Evolutionary conservation across 2,329 filamentous ascomycete genomes (phyloP).

Genomic region (Colletotrichum sojae): DNA sequence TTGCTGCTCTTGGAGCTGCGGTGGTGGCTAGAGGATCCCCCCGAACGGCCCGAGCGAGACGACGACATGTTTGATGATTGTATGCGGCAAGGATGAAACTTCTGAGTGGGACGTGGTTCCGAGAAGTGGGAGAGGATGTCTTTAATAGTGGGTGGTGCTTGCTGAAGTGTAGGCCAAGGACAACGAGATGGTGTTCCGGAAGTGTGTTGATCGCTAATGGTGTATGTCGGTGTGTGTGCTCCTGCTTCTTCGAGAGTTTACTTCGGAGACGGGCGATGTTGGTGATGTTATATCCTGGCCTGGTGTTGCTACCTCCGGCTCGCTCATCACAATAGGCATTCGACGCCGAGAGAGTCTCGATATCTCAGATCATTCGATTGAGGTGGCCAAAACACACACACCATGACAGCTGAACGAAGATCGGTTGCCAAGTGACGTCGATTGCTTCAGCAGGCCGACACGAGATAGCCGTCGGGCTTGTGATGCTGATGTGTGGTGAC

Average conservation of each 20-base stretch:
- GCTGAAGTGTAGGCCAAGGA: conserved; percentile 1
- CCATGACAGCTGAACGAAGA: neutral
- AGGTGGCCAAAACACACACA: conserved; percentile 1
- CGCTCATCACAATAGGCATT: conserved; percentile 15
- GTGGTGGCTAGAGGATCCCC: conserved; percentile 40
- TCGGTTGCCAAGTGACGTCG: conserved; percentile 29
- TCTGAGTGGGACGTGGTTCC: neutral
- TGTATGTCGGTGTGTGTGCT: neutral
- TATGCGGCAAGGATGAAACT: conserved; percentile 8
- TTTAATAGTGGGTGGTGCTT: conserved; percentile 16
- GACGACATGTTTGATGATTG: conserved; percentile 47
- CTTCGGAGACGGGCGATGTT: conserved; percentile 6
- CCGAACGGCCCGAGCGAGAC: conserved; percentile 46
- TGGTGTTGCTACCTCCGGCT: neutral
- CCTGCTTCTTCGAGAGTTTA: neutral
- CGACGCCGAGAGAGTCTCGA: neutral
- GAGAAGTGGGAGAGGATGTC: conserved; percentile 25
- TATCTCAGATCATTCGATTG: neutral
- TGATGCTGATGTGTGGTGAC: neutral
- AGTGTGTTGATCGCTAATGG: too few relatives aligned
- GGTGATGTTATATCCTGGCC: conserved; percentile 28
- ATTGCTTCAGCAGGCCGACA: neutral
- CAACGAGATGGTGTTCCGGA: neutral
- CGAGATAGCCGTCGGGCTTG: conserved; percentile 30
- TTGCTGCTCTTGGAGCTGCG: conserved; percentile 46